phyloP scores from a whole-genome alignment of 495 filamentous ascomycete genomes.

The Hyaloscypha hepaticicola region DNA sequence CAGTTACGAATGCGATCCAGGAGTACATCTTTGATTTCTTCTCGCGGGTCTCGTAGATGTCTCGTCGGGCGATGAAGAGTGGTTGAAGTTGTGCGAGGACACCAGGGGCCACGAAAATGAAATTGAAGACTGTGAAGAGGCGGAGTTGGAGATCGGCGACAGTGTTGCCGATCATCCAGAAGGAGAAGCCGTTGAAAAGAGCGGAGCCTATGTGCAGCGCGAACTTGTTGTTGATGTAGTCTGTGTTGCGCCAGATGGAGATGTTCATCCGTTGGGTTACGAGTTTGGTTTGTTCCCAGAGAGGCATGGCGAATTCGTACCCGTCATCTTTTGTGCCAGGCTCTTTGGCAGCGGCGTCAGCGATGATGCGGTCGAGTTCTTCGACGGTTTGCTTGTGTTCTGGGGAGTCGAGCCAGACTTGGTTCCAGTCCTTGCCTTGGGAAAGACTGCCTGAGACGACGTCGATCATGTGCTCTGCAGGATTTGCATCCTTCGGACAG shows the following conservation, averaged over 20 bases:
- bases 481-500: constrained; percentile 51
- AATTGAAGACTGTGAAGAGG: constrained; percentile 41
- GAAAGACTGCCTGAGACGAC: constrained; percentile 41
- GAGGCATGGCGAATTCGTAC: constrained; percentile 50
- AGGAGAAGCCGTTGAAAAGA: constrained; percentile 58
- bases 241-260: constrained; percentile 39
- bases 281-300: constrained; percentile 36
- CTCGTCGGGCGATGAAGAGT: constrained; percentile 64
- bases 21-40: constrained; percentile 72
- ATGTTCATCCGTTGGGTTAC: constrained; percentile 40
- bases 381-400: constrained; percentile 41
- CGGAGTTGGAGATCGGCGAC: constrained; percentile 37
- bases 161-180: constrained; percentile 38
- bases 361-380: constrained; percentile 47
- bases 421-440: constrained; percentile 44
- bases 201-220: constrained; percentile 40
- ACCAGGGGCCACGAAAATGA: constrained; percentile 38
- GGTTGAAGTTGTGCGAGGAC: constrained; percentile 59
- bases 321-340: constrained; percentile 30
- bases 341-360: constrained; percentile 30
- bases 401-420: constrained; percentile 44
- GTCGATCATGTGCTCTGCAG: constrained; percentile 58
- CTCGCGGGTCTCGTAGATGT: constrained; percentile 71
- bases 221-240: constrained; percentile 47
- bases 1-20: constrained; percentile 57